Conservation (phyloP, 805 yeast genomes). For the Sporopachydermia quercuum region DNA sequence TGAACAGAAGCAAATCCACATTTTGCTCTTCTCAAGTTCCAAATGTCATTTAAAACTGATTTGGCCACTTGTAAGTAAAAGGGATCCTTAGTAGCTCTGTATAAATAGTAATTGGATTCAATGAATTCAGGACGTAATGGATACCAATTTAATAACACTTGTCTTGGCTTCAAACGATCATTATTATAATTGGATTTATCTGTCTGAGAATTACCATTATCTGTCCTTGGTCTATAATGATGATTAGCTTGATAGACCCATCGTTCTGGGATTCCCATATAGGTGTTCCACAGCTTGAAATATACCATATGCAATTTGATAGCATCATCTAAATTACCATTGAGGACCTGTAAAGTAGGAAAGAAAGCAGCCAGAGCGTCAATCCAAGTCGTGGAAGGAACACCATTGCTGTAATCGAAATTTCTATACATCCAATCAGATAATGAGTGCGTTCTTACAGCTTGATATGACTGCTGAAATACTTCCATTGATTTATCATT, state of each 20-base stretch:
- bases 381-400: constrained; percentile 49
- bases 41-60: constrained; percentile 40
- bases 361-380: constrained; percentile 81
- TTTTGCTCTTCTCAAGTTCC: constrained; percentile 32
- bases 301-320: constrained; percentile 42
- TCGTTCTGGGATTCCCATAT: constrained; percentile 76
- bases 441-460: constrained; percentile 39
- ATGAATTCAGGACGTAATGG: constrained; percentile 86
- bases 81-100: constrained; percentile 77
- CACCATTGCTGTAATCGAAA: constrained; percentile 39
- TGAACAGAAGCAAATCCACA: constrained; percentile 79
- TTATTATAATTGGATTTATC: constrained; percentile 7
- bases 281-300: constrained; percentile 66
- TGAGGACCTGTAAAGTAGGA: constrained; percentile 70
- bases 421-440: constrained; percentile 39
- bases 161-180: constrained; percentile 14
- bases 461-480: constrained; percentile 45
- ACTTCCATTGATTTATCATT: constrained; percentile 35
- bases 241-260: constrained; percentile 50
- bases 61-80: constrained; percentile 66
- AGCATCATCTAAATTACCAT: constrained; percentile 62
- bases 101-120: constrained; percentile 76
- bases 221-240: too few species aligned
- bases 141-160: constrained; percentile 69
- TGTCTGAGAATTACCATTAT: constrained; percentile 5